These are phyloP conservation scores for Metschnikowia lochheadii DNA, from an alignment of 805 yeast species.

Conservation along the genomic window DNA sequence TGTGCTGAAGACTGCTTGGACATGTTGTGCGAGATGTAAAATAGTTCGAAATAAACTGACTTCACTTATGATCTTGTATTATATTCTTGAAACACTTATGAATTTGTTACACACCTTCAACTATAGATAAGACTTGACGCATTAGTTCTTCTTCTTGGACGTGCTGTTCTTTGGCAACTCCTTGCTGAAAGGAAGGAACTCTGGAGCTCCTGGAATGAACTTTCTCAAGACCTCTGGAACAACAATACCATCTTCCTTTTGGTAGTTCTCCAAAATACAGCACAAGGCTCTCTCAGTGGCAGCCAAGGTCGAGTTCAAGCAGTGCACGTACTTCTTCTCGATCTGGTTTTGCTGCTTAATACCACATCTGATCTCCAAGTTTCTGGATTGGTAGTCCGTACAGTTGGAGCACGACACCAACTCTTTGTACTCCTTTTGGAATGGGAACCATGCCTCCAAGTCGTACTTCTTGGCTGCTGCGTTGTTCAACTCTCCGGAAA, in stretches of 20 bases:
- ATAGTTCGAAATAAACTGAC: background rate
- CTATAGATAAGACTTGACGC: background rate
- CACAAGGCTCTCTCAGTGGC: slow-evolving; percentile 98
- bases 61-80: background rate
- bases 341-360: slow-evolving; percentile 91
- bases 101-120: no score
- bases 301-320: slow-evolving; percentile 94
- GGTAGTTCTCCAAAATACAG: slow-evolving; percentile 96
- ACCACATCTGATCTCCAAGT: slow-evolving; percentile 98
- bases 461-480: slow-evolving; percentile 99
- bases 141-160: slow-evolving; percentile 55
- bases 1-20: slow-evolving; percentile 20
- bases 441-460: slow-evolving; percentile 99
- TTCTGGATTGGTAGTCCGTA: slow-evolving; percentile 98
- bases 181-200: slow-evolving; percentile 83
- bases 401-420: slow-evolving; percentile 98
- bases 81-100: no score
- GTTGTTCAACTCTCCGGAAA: slow-evolving; percentile 96
- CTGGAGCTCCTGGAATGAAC: slow-evolving; percentile 98
- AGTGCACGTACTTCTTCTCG: slow-evolving; percentile 97
- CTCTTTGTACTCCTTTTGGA: slow-evolving; percentile 97
- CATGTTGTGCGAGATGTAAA: slow-evolving; percentile 8
- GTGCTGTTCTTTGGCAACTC: slow-evolving; percentile 94
- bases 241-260: slow-evolving; percentile 90
- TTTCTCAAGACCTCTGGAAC: slow-evolving; percentile 94